phyloP scores from a whole-genome alignment of 2,329 filamentous ascomycete species.

The Trichoderma harzianum region DNA sequence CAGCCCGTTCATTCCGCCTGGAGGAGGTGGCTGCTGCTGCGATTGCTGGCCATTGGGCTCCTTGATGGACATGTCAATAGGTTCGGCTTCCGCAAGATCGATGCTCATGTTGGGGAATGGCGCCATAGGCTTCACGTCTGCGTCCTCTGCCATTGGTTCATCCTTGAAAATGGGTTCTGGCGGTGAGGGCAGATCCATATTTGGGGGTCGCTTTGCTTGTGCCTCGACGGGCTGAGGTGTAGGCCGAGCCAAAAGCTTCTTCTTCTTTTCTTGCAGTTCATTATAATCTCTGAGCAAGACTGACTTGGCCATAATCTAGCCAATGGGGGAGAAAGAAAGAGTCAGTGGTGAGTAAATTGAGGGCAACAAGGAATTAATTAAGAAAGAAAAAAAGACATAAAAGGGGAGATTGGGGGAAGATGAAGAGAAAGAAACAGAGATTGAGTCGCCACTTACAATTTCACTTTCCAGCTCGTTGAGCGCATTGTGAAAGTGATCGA shows the following conservation, averaged over 20 bases:
- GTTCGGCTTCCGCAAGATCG: conserved; percentile 33
- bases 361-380: background rate
- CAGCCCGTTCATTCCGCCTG: conserved; percentile 20
- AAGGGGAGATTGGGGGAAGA: background rate
- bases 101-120: conserved; percentile 57
- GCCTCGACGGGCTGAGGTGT: conserved; percentile 32
- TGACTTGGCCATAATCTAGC: conserved; percentile 48
- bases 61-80: conserved; percentile 9
- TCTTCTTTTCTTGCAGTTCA: conserved; percentile 31
- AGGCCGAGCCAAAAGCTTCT: conserved; percentile 13
- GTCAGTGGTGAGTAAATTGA: background rate
- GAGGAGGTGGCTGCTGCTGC: conserved; percentile 16
- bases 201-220: conserved; percentile 35
- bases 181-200: conserved; percentile 38
- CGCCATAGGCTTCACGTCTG: conserved; percentile 43
- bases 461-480: conserved; percentile 56
- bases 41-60: conserved; percentile 10
- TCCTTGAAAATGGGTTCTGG: conserved; percentile 27
- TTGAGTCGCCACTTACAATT: conserved; percentile 44
- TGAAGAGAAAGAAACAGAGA: background rate
- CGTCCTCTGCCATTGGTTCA: conserved; percentile 35
- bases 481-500: conserved; percentile 48
- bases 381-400: background rate
- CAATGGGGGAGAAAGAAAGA: background rate
- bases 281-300: conserved; percentile 54